phyloP scores from a whole-genome alignment of 1,284 basidiomycete species.

The Apiotrichum domesticum region DNA sequence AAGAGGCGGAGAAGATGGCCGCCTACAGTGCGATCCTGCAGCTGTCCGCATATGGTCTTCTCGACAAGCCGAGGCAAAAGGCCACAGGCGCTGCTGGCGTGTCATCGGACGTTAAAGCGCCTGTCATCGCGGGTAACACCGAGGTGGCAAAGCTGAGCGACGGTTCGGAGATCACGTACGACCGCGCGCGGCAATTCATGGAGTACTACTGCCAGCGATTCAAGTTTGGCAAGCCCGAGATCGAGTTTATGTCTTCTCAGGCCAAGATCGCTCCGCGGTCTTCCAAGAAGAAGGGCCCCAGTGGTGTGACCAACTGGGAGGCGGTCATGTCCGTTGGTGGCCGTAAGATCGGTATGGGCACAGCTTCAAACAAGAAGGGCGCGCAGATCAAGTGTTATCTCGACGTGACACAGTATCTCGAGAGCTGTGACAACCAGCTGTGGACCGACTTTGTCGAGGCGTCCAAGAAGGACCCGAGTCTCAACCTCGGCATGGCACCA shows the following conservation, averaged over 20 bases:
- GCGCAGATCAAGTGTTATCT: conserved; percentile 73
- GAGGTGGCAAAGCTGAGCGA: conserved; percentile 55
- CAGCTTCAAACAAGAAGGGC: conserved; percentile 64
- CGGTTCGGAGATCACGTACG: conserved; percentile 61
- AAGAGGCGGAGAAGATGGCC: conserved; percentile 69
- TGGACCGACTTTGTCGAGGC: conserved; percentile 64
- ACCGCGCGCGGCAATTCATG: conserved; percentile 83
- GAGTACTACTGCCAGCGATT: conserved; percentile 87
- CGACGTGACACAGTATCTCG: conserved; percentile 80
- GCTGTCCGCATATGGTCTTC: conserved; percentile 55
- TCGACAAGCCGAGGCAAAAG: conserved; percentile 18
- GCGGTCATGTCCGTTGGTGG: conserved; percentile 76
- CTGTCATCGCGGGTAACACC: conserved; percentile 1
- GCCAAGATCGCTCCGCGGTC: conserved; percentile 4
- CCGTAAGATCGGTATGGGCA: conserved; percentile 71
- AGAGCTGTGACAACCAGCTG: conserved; percentile 69
- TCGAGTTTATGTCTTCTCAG: conserved; percentile 53
- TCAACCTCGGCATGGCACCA: conserved; percentile 57
- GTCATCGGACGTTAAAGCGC: background rate
- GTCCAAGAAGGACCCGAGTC: conserved; percentile 34
- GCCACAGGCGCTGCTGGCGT: background rate
- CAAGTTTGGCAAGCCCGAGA: conserved; percentile 71
- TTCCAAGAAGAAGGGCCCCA: conserved; percentile 22
- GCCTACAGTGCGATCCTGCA: conserved; percentile 67
- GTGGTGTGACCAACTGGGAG: conserved; percentile 57